These are phyloP conservation scores for Fusarium haematococcum DNA, from an alignment of 2,329 filamentous ascomycete species.

Conservation along the genomic window DNA sequence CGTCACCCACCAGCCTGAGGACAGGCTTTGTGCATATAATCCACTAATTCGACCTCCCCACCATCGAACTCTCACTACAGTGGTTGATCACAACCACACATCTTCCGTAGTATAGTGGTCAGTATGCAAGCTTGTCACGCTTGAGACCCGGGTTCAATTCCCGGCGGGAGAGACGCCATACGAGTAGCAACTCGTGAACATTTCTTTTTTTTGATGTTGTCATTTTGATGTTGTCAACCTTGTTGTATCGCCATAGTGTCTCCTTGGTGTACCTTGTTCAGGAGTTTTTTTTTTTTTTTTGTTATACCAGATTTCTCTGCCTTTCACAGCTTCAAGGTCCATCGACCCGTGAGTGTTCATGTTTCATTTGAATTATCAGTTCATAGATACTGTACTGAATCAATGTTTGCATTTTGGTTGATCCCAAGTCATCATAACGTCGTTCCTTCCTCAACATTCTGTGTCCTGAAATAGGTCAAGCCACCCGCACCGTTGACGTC, in stretches of 20 bases:
- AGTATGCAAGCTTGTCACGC: background rate
- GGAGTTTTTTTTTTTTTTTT: too few relatives aligned
- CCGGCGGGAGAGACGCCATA: background rate
- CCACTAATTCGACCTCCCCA: background rate
- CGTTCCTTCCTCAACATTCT: background rate
- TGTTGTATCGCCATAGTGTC: background rate
- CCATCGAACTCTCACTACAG: background rate
- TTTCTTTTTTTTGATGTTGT: background rate
- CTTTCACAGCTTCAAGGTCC: too few relatives aligned
- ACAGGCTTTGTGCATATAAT: background rate
- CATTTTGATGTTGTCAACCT: background rate
- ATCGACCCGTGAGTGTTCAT: background rate
- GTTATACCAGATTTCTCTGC: background rate
- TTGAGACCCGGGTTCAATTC: background rate
- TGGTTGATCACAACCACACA: background rate
- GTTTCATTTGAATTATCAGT: background rate
- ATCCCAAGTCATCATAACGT: background rate
- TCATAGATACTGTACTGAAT: background rate
- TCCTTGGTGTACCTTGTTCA: background rate
- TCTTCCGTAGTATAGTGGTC: background rate
- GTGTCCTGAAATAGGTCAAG: background rate
- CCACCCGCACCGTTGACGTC: background rate
- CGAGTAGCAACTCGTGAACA: background rate
- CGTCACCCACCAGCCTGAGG: background rate
- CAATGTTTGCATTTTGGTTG: background rate